Evolutionary conservation across 805 yeast species (phyloP).

Genomic region (Kodamaea fukazawae): DNA sequence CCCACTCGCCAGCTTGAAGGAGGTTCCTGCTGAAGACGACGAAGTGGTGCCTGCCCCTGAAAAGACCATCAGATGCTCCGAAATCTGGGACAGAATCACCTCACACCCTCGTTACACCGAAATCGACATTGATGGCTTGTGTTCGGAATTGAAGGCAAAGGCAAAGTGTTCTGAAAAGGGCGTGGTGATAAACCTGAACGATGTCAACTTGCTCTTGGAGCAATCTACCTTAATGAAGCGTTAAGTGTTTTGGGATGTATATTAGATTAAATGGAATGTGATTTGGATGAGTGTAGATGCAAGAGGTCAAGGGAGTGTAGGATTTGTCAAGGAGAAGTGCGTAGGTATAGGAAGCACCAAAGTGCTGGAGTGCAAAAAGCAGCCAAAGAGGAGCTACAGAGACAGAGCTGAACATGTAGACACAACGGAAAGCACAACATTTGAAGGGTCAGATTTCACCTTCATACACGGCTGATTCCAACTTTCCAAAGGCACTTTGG

Average conservation of each 20-base stretch:
- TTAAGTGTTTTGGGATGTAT: constrained; percentile 2
- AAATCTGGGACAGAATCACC: constrained; percentile 94
- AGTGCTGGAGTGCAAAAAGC: no score
- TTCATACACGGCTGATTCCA: no score
- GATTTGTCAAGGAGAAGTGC: no score
- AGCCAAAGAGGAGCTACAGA: no score
- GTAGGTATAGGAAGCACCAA: no score
- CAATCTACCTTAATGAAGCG: constrained; percentile 14
- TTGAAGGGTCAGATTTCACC: no score
- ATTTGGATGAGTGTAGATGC: no score
- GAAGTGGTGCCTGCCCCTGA: constrained; percentile 71
- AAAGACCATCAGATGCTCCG: constrained; percentile 68
- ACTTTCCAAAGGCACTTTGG: no score
- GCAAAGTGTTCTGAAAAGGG: constrained; percentile 95
- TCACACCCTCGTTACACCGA: constrained; percentile 92
- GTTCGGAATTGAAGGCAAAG: constrained; percentile 82
- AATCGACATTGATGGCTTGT: constrained; percentile 90
- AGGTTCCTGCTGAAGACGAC: constrained; percentile 14
- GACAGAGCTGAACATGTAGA: no score
- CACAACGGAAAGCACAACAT: no score
- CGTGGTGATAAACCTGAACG: constrained; percentile 78
- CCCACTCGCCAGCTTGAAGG: constrained; percentile 6
- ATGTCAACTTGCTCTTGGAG: constrained; percentile 60
- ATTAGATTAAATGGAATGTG: background rate
- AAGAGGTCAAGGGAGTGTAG: no score